Conservation (phyloP, 2,329 filamentous ascomycete genomes). For the Microsporum audouinii region DNA sequence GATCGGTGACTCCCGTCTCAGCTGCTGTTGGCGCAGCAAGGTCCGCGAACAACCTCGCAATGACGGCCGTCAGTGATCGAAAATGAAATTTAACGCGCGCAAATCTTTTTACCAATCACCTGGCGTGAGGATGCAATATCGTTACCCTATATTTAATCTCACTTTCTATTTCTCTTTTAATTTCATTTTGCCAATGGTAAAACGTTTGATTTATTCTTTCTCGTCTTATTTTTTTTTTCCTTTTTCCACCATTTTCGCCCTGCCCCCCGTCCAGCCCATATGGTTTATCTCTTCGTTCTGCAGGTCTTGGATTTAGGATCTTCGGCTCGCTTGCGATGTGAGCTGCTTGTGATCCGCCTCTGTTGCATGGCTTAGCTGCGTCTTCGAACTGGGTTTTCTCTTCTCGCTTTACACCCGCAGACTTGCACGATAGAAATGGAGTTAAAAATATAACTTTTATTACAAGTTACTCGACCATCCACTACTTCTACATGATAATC, state of each 20-base stretch:
- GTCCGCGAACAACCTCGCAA: conserved; percentile 7
- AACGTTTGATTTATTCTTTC: neutral
- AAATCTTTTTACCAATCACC: neutral
- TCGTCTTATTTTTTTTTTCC: neutral
- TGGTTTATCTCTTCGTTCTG: neutral
- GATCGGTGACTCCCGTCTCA: conserved; percentile 57
- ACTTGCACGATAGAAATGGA: neutral
- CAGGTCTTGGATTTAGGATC: neutral
- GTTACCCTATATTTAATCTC: neutral
- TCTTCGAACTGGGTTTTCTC: neutral
- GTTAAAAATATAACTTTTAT: neutral
- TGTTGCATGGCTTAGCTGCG: neutral
- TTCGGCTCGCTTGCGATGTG: neutral
- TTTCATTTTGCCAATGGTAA: neutral
- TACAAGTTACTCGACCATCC: too few relatives aligned
- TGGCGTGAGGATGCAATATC: neutral
- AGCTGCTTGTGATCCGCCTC: neutral
- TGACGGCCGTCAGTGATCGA: conserved; percentile 2
- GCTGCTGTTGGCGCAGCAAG: conserved; percentile 35
- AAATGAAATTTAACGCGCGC: neutral
- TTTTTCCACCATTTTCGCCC: neutral
- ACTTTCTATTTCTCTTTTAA: neutral
- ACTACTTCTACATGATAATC: too few relatives aligned
- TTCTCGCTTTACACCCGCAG: neutral
- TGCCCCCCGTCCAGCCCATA: too few relatives aligned